phyloP scores from a whole-genome alignment of 1,284 basidiomycete species.

The Chalciporus sp. region DNA sequence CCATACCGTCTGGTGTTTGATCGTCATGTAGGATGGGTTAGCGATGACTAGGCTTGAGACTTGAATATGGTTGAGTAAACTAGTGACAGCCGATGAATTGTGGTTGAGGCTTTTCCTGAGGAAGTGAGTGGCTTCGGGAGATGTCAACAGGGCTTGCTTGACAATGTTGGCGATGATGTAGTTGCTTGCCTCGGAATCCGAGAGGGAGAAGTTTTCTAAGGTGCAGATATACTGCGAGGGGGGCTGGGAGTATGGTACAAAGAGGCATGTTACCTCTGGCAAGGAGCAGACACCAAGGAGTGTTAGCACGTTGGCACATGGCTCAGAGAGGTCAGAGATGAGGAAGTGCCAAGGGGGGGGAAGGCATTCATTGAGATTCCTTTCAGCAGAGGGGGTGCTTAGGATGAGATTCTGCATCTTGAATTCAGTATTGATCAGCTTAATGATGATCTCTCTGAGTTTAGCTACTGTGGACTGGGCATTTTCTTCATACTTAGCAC shows the following conservation, averaged over 20 bases:
- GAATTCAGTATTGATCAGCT: background rate
- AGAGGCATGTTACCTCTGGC: background rate
- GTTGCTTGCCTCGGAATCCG: background rate
- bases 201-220: background rate
- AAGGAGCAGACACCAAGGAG: no score
- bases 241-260: background rate
- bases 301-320: background rate
- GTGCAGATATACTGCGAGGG: background rate
- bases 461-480: background rate
- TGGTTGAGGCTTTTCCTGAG: background rate
- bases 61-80: background rate
- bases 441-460: background rate
- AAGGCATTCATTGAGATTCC: background rate
- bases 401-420: background rate
- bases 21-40: background rate
- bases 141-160: background rate
- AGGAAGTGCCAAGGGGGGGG: slow-evolving; percentile 2
- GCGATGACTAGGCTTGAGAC: background rate
- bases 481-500: background rate
- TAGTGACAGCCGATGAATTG: background rate
- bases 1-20: background rate
- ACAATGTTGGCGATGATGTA: background rate
- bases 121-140: background rate
- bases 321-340: background rate
- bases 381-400: background rate